Percentiles rank a stretch among this genome's conserved stretches.
Conservation (phyloP, 2,329 filamentous ascomycete genomes). For the Fusarium oxysporum region DNA sequence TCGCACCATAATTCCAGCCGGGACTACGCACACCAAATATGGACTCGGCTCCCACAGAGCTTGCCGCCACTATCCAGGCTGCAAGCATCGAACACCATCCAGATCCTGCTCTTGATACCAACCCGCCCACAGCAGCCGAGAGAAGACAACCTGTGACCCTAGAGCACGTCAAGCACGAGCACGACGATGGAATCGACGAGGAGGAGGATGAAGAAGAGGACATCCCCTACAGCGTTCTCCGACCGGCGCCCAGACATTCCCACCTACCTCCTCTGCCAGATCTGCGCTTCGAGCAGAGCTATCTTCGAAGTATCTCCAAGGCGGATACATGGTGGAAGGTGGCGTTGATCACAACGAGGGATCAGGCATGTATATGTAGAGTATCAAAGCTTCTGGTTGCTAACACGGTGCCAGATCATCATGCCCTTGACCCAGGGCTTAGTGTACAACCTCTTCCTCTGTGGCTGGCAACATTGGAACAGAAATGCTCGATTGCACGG, state of each 20-base stretch:
- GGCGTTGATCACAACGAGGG: constrained; percentile 84
- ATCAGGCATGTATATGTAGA: constrained; percentile 73
- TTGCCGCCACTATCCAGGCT: constrained; percentile 84
- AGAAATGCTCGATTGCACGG: constrained; percentile 80
- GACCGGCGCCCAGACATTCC: constrained; percentile 60
- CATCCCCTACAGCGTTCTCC: constrained; percentile 74
- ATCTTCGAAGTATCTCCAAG: constrained; percentile 86
- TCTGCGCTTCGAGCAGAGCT: constrained; percentile 97
- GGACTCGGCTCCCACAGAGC: constrained; percentile 69
- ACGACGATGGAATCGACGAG: constrained; percentile 52
- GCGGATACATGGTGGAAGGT: constrained; percentile 85
- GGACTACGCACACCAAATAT: constrained; percentile 53
- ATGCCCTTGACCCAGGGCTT: constrained; percentile 90
- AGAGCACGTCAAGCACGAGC: constrained; percentile 32
- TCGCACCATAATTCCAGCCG: neutral
- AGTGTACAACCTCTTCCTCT: constrained; percentile 85
- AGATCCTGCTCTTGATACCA: constrained; percentile 79
- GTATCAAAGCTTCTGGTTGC: neutral
- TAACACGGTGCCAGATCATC: constrained; percentile 68
- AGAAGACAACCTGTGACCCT: constrained; percentile 55
- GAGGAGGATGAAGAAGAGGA: constrained; percentile 66
- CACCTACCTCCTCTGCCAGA: constrained; percentile 79
- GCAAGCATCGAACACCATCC: constrained; percentile 81
- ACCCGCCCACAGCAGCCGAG: constrained; percentile 81
- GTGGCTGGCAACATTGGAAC: constrained; percentile 94